Evolutionary conservation across 169 alveolate species (phyloP).

Genomic region (Plasmodium gonderi): DNA sequence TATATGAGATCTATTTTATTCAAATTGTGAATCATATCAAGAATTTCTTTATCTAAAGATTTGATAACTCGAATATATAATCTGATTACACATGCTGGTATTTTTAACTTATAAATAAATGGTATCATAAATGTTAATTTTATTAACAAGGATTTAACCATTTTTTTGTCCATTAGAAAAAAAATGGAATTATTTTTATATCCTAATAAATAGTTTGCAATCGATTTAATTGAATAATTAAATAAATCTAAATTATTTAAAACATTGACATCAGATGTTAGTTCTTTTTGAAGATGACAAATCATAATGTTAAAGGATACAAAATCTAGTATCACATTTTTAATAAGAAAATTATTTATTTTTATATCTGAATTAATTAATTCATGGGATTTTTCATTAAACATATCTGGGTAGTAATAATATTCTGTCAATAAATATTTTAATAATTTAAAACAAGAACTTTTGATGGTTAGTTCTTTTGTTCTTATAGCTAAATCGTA

Average conservation of each 20-base stretch:
- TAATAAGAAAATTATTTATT: constrained; percentile 31
- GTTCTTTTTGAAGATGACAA: constrained; percentile 57
- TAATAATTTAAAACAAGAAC: constrained; percentile 64
- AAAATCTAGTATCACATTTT: constrained; percentile 70
- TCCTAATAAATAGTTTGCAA: constrained; percentile 68
- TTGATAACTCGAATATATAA: constrained; percentile 55
- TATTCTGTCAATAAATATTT: constrained; percentile 61
- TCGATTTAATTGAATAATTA: constrained; percentile 57
- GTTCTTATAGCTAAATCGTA: constrained; percentile 62
- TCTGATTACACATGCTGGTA: constrained; percentile 68
- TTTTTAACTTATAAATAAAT: constrained; percentile 59
- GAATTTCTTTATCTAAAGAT: constrained; percentile 59
- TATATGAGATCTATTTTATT: constrained; percentile 47
- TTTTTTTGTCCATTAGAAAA: constrained; percentile 49
- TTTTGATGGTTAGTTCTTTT: constrained; percentile 39
- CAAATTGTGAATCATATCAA: constrained; percentile 32
- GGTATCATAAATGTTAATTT: constrained; percentile 72
- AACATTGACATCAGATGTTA: constrained; percentile 37
- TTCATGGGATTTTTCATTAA: constrained; percentile 66
- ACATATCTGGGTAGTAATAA: constrained; percentile 65
- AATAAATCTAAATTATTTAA: constrained; percentile 53
- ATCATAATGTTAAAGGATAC: constrained; percentile 69
- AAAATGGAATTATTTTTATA: constrained; percentile 45
- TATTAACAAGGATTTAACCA: constrained; percentile 37
- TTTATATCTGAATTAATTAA: constrained; percentile 62